Evolutionary conservation across 768 basidiomycete species (phyloP).

Genomic region (Astraeus odoratus): DNA sequence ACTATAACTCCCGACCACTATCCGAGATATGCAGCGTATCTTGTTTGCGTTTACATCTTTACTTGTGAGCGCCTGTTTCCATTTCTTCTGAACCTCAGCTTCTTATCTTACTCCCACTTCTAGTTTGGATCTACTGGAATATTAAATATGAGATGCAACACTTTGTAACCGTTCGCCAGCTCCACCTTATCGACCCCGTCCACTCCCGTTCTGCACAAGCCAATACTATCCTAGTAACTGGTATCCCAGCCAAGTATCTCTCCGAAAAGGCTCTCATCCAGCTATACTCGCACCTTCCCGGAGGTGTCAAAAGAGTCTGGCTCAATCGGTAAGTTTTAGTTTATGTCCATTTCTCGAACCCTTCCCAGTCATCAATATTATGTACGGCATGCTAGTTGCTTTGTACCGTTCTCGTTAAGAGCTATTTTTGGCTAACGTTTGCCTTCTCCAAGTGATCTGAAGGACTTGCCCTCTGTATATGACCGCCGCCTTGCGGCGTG

Average conservation of each 20-base stretch:
- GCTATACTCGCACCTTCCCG: slow-evolving; percentile 79
- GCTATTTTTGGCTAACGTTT: not conserved
- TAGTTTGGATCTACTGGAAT: slow-evolving; percentile 83
- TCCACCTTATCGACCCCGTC: slow-evolving; percentile 64
- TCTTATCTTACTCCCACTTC: slow-evolving; percentile 1
- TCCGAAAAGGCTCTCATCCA: slow-evolving; percentile 57
- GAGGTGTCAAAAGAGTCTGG: slow-evolving; percentile 89
- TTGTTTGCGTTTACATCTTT: slow-evolving; percentile 69
- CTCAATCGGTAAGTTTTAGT: slow-evolving; percentile 58
- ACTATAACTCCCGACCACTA: slow-evolving; percentile 52
- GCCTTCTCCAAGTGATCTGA: slow-evolving; percentile 52
- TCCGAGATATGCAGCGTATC: slow-evolving; percentile 66
- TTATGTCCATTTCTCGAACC: not conserved
- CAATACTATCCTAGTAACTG: slow-evolving; percentile 85
- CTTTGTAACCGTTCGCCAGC: slow-evolving; percentile 76
- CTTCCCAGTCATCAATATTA: too few relatives aligned
- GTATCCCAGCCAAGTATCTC: slow-evolving; percentile 75
- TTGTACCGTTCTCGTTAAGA: not conserved
- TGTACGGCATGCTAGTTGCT: not conserved
- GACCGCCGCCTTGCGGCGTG: slow-evolving; percentile 69
- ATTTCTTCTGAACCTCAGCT: not conserved
- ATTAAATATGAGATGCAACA: slow-evolving; percentile 74
- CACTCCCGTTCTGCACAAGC: slow-evolving; percentile 82
- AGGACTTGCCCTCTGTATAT: slow-evolving; percentile 79
- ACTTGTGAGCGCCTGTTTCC: slow-evolving; percentile 51